These are phyloP conservation scores for Stylosanthes scabra DNA, from an alignment of 331 rosid genomes.

Conservation along the genomic window DNA sequence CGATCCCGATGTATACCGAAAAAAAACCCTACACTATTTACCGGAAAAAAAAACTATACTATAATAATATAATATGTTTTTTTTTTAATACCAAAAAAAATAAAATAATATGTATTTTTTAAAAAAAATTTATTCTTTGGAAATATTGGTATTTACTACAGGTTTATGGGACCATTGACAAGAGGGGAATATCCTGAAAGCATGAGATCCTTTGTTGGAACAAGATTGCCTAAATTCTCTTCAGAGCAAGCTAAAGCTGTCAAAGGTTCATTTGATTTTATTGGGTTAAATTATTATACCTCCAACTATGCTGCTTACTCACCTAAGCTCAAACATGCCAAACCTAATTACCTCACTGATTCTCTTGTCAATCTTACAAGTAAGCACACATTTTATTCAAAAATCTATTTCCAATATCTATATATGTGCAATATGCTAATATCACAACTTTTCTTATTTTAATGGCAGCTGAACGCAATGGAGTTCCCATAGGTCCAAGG, in stretches of 20 bases:
- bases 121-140: too few relatives aligned
- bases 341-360: slow-evolving; percentile 41
- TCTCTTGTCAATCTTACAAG: slow-evolving; percentile 7
- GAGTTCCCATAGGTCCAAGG: slow-evolving; percentile 57
- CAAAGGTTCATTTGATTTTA: slow-evolving; percentile 45
- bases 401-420: too few relatives aligned
- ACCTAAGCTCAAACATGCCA: slow-evolving; percentile 36
- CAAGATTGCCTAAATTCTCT: slow-evolving; percentile 44
- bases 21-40: too few relatives aligned
- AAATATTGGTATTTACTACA: neutral
- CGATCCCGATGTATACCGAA: too few relatives aligned
- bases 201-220: slow-evolving; percentile 30
- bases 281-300: slow-evolving; percentile 46
- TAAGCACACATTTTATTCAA: too few relatives aligned
- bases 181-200: slow-evolving; percentile 42
- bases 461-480: slow-evolving; percentile 52
- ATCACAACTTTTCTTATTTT: neutral
- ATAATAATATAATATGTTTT: too few relatives aligned
- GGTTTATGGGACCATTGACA: slow-evolving; percentile 49
- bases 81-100: too few relatives aligned
- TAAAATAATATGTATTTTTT: too few relatives aligned
- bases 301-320: slow-evolving; percentile 43
- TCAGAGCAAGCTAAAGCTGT: slow-evolving; percentile 28
- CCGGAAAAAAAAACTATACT: too few relatives aligned
- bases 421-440: too few relatives aligned